Base-by-base conservation (phyloP, 805 yeast genomes). In the Nakazawaea anatomiae region DNA sequence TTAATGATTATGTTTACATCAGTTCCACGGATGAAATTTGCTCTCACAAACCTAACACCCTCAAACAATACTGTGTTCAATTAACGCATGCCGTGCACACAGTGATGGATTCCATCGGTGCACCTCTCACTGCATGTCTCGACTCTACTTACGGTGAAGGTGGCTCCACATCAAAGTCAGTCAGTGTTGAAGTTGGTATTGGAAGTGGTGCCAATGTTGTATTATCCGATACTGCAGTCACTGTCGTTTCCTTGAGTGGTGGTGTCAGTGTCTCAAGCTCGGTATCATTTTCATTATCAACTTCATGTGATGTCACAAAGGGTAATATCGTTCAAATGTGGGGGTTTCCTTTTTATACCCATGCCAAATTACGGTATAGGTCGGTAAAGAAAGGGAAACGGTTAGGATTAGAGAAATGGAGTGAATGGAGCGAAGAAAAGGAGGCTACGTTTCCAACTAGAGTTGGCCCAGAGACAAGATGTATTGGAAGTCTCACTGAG, bases 311-410 rank as follows among this genome's bases (percentile, higher is more conserved):
- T 42, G 52, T 46, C 39, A 46, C 46, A 14, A 46, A 45, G 47
- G 49, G 49, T 4, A 42, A 46, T 35, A 50, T 50, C 10, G 52
- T 50, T 5, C 52, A 50, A 39, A 46, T 50, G 44, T 50, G 52
- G 52, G 52, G 49, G 34, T 50, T 18, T 30, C 52, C 52, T 2
- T 46, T 50, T 28, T 50, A 42, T 31, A 46, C 49, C 7, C 10
- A 29, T 10, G 39, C 44, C 8, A 38, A 35, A 5, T 29, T 46
- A 6, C 14, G 29, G 31, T 42, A 50, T 36, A 40, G 52, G 7
- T 14, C 41, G 11, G 28, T 50, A 12, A 14, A 50, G 12, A 38
- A 14, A 6, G 34, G 44, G 10, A 32, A 12, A 10, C 36, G 48
- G 10, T 39, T 44, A 8, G 28, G 50, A 25, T 35, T n/a, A 42